phyloP scores from a whole-genome alignment of 2,329 filamentous ascomycete species.

The Exophiala bonariae region DNA sequence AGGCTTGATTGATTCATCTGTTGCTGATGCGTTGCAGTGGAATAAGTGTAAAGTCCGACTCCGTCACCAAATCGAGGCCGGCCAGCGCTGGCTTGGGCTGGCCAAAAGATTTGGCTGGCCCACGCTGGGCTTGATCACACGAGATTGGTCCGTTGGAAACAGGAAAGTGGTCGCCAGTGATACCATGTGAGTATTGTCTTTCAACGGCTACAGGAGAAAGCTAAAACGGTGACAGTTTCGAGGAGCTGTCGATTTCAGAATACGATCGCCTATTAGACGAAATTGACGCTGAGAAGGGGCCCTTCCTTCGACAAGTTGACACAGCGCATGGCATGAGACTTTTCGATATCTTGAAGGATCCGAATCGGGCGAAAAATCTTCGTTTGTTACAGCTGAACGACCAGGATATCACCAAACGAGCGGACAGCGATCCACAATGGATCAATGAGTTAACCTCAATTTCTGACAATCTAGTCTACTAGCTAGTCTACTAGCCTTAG shows the following conservation, averaged over 20 bases:
- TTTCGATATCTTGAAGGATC: too few relatives aligned
- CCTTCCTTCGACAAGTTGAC: too few relatives aligned
- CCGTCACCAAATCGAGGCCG: slow-evolving; percentile 1
- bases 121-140: not conserved
- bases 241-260: too few relatives aligned
- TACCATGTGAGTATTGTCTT: slow-evolving; percentile 1
- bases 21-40: not conserved
- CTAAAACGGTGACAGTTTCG: not conserved
- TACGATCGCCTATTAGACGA: too few relatives aligned
- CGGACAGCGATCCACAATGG: too few relatives aligned
- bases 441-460: too few relatives aligned
- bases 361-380: too few relatives aligned
- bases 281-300: not conserved
- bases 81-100: slow-evolving; percentile 1
- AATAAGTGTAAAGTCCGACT: not conserved
- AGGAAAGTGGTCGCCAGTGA: slow-evolving; percentile 1
- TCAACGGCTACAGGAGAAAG: not conserved
- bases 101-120: slow-evolving; percentile 1
- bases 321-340: too few relatives aligned
- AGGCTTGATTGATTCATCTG: slow-evolving; percentile 2
- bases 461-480: too few relatives aligned
- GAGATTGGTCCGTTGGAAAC: slow-evolving; percentile 4
- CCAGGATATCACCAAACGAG: too few relatives aligned
- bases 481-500: too few relatives aligned
- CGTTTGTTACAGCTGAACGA: too few relatives aligned